Base-by-base conservation (phyloP, 1,139 yeast species). In the Candida sp. region DNA sequence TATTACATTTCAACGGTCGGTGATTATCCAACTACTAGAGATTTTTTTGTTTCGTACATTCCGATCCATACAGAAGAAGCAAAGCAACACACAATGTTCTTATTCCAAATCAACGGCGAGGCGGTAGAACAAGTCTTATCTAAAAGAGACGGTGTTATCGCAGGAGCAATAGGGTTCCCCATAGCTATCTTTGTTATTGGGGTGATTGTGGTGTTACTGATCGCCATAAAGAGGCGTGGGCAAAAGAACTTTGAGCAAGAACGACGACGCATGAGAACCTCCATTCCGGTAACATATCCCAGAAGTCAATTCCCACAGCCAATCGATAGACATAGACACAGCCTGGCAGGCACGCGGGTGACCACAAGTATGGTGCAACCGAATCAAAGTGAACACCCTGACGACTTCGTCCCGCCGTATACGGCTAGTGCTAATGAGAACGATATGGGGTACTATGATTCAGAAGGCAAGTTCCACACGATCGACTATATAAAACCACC, bases 361-460 rank as follows among this genome's bases (percentile, higher is more conserved):
- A 38, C 17, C 22, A 34, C 38, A 34, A 34, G 38, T 34, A 34
- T 34, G 38, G 22, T 34, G 11, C 78, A 73, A 49, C 76, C 78
- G 0, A 63, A 66, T 31, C 58, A 60, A 34, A 44, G 56, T 11
- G 61, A 74, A 38, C 72, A 77, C 44, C 71, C 70, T 0, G 78
- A 67, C 25, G 69, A 75, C 9, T 75, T 75, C 54, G 90, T 87
- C 0, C 96, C 96, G 0, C 77, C 86, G 7, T 88, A 88, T 58
- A 25, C 42, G n/a, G 88, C 78, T 12, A 75, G 78, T 37, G 84
- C 88, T 1, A 84, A 83, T 55, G 90, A 85, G 33, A 77, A 81
- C 48, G 97, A 91, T 63, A 83, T 88, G 66, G 97, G 97, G 0
- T 89, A 82, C 65, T 91, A 90, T 62, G 97, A 90, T 67, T 73